phyloP scores from a whole-genome alignment of 2,329 filamentous ascomycete genomes.

The Fusarium newnesense region DNA sequence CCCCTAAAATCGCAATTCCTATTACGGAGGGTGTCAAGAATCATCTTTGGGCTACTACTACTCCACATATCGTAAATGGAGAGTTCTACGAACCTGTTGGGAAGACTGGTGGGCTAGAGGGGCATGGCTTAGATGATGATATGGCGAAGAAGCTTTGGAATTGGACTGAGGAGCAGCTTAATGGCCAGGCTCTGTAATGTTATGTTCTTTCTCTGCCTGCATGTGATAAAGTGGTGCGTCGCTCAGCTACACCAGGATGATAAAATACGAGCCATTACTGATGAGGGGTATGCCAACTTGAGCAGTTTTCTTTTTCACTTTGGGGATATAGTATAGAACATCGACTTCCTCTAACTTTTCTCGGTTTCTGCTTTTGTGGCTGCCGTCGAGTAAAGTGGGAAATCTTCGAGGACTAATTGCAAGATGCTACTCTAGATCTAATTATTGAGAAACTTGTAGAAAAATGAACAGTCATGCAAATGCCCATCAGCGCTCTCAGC shows the following conservation, averaged over 20 bases:
- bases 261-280: too few species aligned
- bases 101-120: background rate
- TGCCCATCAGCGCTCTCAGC: background rate
- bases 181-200: fast-evolving
- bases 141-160: slow-evolving; percentile 1
- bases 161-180: slow-evolving; percentile 8
- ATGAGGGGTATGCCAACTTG: too few species aligned
- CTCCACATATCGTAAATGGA: background rate
- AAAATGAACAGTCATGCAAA: background rate
- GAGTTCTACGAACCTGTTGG: slow-evolving; percentile 19
- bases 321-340: too few species aligned
- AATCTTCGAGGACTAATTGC: too few species aligned
- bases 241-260: too few species aligned
- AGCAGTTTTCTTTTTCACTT: too few species aligned
- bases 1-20: fast-evolving
- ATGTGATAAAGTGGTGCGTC: too few species aligned
- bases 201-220: too few species aligned
- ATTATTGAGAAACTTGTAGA: background rate
- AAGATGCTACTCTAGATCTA: background rate
- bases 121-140: background rate
- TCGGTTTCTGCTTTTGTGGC: too few species aligned
- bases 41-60: background rate
- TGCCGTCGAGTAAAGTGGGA: too few species aligned
- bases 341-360: too few species aligned
- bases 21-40: background rate